These are phyloP conservation scores for Globisporangium heterothallicum DNA, from an alignment of 352 stramenopile genomes.

Conservation along the genomic window DNA sequence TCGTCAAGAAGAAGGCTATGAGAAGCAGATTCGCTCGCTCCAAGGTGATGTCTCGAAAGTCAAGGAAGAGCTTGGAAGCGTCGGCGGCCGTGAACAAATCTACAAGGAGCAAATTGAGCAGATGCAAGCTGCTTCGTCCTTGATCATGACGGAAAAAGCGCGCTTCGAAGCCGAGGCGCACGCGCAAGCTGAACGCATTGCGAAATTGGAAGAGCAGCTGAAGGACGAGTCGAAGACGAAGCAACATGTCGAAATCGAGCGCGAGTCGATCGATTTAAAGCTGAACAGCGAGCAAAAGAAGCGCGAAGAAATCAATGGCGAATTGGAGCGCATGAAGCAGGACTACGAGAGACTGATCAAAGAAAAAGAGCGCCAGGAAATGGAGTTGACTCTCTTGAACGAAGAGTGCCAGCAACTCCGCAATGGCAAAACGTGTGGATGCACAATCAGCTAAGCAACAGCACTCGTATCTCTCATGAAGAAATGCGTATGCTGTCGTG, in stretches of 20 bases:
- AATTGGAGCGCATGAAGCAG: constrained; percentile 56
- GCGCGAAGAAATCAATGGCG: constrained; percentile 50
- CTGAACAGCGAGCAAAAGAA: constrained; percentile 50
- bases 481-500: too few species aligned
- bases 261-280: constrained; percentile 66
- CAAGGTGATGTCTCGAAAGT: constrained; percentile 71
- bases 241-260: constrained; percentile 72
- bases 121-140: constrained; percentile 68
- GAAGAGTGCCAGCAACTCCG: constrained; percentile 76
- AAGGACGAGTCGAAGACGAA: constrained; percentile 54
- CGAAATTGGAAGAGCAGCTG: constrained; percentile 57
- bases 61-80: constrained; percentile 78
- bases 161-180: constrained; percentile 51
- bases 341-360: constrained; percentile 72
- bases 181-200: constrained; percentile 62
- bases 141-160: constrained; percentile 73
- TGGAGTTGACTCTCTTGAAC: constrained; percentile 72
- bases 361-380: constrained; percentile 76
- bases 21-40: constrained; percentile 77
- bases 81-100: constrained; percentile 74
- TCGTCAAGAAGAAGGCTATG: constrained; percentile 77
- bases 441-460: constrained; percentile 50
- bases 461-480: not conserved
- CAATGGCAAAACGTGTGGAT: constrained; percentile 64
- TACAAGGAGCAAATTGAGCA: constrained; percentile 86